A percentile compares a stretch with the other conserved stretches of the same genome.
phyloP scores from a whole-genome alignment of 116 monocot genomes.

The Trichopus zeylanicus region DNA sequence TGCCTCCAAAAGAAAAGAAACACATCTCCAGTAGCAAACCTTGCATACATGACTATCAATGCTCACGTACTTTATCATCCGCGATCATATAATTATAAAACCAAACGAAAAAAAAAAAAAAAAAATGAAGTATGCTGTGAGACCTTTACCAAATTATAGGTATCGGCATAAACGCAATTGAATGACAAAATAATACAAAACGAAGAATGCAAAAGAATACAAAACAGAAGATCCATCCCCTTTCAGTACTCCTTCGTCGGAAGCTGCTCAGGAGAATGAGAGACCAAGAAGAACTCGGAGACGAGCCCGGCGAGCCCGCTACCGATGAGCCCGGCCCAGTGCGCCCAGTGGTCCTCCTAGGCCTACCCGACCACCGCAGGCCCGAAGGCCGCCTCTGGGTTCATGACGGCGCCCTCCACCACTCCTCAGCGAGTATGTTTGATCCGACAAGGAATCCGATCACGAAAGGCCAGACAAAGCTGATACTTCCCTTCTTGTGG shows the following conservation, averaged over 20 bases:
- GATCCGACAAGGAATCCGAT: constrained; percentile 78
- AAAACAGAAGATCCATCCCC: too few relatives aligned
- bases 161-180: too few relatives aligned
- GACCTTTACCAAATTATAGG: too few relatives aligned
- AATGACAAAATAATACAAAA: too few relatives aligned
- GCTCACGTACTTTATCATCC: too few relatives aligned
- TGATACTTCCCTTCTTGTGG: constrained; percentile 51
- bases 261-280: constrained; percentile 44
- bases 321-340: constrained; percentile 44
- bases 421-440: constrained; percentile 75
- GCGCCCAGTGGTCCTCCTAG: constrained; percentile 23
- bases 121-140: too few relatives aligned
- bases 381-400: constrained; percentile 69
- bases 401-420: constrained; percentile 69
- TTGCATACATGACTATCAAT: too few relatives aligned
- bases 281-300: constrained; percentile 51
- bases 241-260: constrained; percentile 43
- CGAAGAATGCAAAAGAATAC: too few relatives aligned
- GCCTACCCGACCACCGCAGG: constrained; percentile 57
- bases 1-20: too few relatives aligned
- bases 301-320: constrained; percentile 54
- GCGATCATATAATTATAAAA: too few relatives aligned
- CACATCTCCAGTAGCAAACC: too few relatives aligned
- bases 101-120: too few relatives aligned
- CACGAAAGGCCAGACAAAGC: constrained; percentile 61